Base-by-base conservation (phyloP, 768 basidiomycete species). In the Tulasnella sp. region DNA sequence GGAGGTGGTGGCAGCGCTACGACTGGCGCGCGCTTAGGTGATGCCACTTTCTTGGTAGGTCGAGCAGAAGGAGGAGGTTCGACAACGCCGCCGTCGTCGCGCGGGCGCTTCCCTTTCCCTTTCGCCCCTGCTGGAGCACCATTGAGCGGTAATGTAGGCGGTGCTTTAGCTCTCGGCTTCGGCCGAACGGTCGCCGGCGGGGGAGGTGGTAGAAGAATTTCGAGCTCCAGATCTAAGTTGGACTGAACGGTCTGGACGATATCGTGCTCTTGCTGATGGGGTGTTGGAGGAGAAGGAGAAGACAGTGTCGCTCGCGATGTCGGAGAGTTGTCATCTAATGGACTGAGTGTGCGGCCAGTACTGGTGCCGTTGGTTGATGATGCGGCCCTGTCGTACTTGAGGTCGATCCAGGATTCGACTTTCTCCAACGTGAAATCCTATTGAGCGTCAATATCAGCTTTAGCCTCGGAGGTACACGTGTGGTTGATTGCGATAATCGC, bases 401-500 rank as follows among this genome's bases (percentile, higher is more conserved):
- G 72, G n/a, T 66, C 72, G 29, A 86, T 73, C 59, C 73, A 77
- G 3, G 85, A 81, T 55, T 88, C 87, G 3, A 89, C 70, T 68
- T 86, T 87, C 73, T 89, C 87, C 19, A 88, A 72, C 9, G 81
- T 84, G 65, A 82, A 85, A 54, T 76, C 78, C 86, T 88, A 58
- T 63, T n/a, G 65, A 9, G 63, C 69, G 51, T 60, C 30, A 21
- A 59, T 23, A 32, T 41, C 44, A 47, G 62, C 29, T 60, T 7
- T 64, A 48, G 17, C 23, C 13, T 41, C 38, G 21, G 32, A 10
- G n/a, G 19, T 10, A 19, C 24, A 34, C 34, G 51, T 38, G 44
- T 51, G 44, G 38, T 48, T n/a, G 32, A 27, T 2, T 44, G 30
- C n/a, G 48, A 13, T 41, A n/a, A n/a, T n/a, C n/a, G n/a, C n/a